Evolutionary conservation across 2,329 filamentous ascomycete species (phyloP), one percentile per base, ranked within the genome.

Genomic region (Trichophyton rubrum): DNA sequence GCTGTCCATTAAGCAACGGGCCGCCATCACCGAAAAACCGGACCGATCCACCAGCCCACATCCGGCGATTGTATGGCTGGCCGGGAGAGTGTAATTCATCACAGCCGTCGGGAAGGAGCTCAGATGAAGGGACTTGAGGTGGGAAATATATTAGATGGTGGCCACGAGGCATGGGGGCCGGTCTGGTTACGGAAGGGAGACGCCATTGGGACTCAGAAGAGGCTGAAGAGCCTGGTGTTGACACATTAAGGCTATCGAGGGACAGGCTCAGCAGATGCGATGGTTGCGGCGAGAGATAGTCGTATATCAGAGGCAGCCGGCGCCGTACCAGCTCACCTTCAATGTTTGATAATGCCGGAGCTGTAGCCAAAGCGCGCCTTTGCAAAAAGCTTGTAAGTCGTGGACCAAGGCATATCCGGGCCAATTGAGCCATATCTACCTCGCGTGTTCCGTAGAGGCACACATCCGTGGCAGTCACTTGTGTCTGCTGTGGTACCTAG

Each of bases 81-180:
- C 87, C 89, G 0, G 92, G 92, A 24, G 80, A 85, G 69, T 96
- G 90, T 59, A 86, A 78, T 3, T 82, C 78, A 71, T 97, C 92
- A 0, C 91, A 95, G 61, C 93, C 92, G 75, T 99, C 93, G 1
- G 84, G 78, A 17, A 90, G 80, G 49, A 97, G 81, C 38, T 78
- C 67, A 6, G 80, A 82, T 13, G 82, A 76, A 0, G 81, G 78
- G 17, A 86, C 77, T 64, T 84, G 82, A 9, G 87, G 82, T 62
- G 90, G 89, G 75, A 96, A 96, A 77, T 95, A 95, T 65, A 92
- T 84, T 40, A 96, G 79, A 72, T 96, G 90, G 71, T 95, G 86
- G 40, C 86, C 88, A 15, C 67, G 61, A 4, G 73, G 68, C 62
- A 76, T 63, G 17, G 61, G 66, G n/a, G 56, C 61, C 13, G 69